Conservation (phyloP, 441 rosid species). For the Syzygium syzygioides region DNA sequence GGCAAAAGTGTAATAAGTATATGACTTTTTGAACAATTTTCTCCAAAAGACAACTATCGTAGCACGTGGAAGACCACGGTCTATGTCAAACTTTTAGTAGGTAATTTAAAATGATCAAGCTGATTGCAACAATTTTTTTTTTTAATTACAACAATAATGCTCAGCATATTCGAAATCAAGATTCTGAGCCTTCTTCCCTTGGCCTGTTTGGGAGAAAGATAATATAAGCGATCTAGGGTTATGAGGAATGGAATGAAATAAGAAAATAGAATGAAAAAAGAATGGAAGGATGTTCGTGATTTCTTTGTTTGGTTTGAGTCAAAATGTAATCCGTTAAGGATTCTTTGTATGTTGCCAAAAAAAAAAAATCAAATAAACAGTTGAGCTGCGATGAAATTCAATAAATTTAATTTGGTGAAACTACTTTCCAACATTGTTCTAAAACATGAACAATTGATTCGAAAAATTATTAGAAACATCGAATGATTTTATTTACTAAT, state of each 20-base stretch:
- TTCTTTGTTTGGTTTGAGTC: background rate
- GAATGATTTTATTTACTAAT: background rate
- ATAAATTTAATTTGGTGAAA: background rate
- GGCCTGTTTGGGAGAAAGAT: background rate
- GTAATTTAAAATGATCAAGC: too few species aligned
- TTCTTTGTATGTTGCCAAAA: background rate
- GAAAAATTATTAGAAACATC: background rate
- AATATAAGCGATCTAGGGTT: background rate
- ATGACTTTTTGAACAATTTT: too few species aligned
- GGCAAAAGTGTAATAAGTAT: too few species aligned
- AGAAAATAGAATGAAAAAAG: background rate
- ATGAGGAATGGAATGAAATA: background rate
- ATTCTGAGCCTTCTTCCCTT: background rate
- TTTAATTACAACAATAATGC: background rate
- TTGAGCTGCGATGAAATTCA: background rate
- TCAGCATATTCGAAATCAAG: background rate
- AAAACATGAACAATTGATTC: background rate
- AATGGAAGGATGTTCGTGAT: background rate
- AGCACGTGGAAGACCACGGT: background rate
- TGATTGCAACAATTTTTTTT: too few species aligned
- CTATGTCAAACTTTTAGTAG: too few species aligned
- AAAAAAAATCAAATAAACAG: background rate
- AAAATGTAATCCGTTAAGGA: background rate
- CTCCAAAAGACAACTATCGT: background rate
- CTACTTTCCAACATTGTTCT: background rate